phyloP scores from a whole-genome alignment of 768 basidiomycete species.

The Termitomyces sp. region DNA sequence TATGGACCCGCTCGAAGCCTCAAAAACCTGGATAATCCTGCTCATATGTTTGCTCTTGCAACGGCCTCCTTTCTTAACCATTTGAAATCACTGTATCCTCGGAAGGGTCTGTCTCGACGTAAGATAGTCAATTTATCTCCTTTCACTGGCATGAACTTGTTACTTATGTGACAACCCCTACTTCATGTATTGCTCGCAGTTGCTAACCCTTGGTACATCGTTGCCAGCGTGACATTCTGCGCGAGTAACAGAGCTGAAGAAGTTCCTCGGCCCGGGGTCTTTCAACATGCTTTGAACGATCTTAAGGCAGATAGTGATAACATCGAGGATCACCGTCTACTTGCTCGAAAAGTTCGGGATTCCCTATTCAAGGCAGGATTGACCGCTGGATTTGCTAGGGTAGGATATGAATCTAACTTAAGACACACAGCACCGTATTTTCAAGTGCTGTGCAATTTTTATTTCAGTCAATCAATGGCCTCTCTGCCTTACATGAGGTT shows the following conservation, averaged over 20 bases:
- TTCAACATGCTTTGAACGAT: slow-evolving; percentile 44
- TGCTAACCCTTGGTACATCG: slow-evolving; percentile 55
- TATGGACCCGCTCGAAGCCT: no score
- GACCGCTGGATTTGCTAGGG: slow-evolving; percentile 57
- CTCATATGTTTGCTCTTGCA: slow-evolving; percentile 27
- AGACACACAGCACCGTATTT: no score
- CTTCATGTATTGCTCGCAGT: background rate
- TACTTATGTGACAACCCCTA: background rate
- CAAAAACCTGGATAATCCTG: background rate
- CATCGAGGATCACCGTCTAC: slow-evolving; percentile 32
- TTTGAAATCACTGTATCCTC: slow-evolving; percentile 45
- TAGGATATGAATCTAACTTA: slow-evolving; percentile 19
- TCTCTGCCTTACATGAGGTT: slow-evolving; percentile 46
- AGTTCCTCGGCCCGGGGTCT: slow-evolving; percentile 52
- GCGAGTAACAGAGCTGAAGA: slow-evolving; percentile 58
- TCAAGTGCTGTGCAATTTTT: background rate
- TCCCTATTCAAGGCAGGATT: slow-evolving; percentile 59
- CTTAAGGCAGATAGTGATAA: slow-evolving; percentile 26
- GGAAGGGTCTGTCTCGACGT: slow-evolving; percentile 10
- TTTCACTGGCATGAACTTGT: background rate
- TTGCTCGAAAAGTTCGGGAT: slow-evolving; percentile 56
- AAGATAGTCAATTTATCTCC: background rate
- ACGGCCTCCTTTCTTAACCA: slow-evolving; percentile 37
- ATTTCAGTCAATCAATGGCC: slow-evolving; percentile 52
- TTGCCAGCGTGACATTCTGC: slow-evolving; percentile 53